A percentile compares a stretch with the other conserved stretches of the same genome.
These are phyloP conservation scores for Penicillium malachiteum DNA, from an alignment of 495 filamentous ascomycete genomes.

Conservation along the genomic window DNA sequence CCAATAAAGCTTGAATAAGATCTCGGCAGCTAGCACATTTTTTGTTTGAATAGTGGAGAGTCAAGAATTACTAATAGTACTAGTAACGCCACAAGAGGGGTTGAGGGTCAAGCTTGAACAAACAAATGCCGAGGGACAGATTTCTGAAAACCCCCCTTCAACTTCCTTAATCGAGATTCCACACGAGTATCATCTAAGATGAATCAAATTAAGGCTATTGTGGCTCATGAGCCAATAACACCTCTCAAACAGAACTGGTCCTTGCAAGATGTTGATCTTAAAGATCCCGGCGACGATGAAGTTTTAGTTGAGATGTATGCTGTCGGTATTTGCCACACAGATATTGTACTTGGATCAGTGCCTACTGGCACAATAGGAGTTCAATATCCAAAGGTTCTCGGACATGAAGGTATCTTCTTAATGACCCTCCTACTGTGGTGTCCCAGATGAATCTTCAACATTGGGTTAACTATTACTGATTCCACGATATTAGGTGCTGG, in stretches of 20 bases:
- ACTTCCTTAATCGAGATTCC: background rate
- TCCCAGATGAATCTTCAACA: background rate
- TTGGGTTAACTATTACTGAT: background rate
- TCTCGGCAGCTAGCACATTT: no score
- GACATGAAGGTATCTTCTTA: conserved; percentile 24
- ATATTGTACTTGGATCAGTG: conserved; percentile 22
- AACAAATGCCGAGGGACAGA: no score
- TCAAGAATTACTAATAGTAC: no score
- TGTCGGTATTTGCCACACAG: conserved; percentile 44
- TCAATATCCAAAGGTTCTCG: conserved; percentile 23
- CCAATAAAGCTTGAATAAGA: no score
- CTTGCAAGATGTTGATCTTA: conserved; percentile 28
- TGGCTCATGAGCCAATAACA: conserved; percentile 13
- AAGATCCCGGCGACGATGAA: conserved; percentile 30
- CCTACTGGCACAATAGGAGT: conserved; percentile 10
- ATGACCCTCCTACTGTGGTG: background rate
- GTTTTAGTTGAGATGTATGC: conserved; percentile 40
- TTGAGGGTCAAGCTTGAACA: no score
- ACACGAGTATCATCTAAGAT: background rate
- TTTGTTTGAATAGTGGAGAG: no score
- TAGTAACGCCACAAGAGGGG: no score
- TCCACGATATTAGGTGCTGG: conserved; percentile 35
- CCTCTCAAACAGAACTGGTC: conserved; percentile 13
- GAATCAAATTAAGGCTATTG: conserved; percentile 19
- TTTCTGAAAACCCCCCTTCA: background rate